Percentiles rank a stretch among this genome's conserved stretches.
Evolutionary conservation across 306 rosid species (phyloP).

Genomic region (Betula pendula): DNA sequence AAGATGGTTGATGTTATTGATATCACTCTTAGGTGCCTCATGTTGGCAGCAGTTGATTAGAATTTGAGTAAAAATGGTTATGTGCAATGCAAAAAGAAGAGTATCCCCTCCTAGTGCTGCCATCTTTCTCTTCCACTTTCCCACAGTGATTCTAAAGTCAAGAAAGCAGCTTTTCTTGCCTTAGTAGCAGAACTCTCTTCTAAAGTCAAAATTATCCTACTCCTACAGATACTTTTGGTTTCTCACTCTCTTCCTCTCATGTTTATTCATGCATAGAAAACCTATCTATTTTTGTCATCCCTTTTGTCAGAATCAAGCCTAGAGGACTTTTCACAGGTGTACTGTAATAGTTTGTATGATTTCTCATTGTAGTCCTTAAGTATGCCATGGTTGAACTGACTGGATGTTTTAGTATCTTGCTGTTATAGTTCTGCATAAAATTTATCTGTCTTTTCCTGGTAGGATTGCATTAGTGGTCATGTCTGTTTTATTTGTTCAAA

Average conservation of each 20-base stretch:
- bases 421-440: neutral
- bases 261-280: neutral
- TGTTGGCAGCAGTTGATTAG: neutral
- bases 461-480: neutral
- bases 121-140: neutral
- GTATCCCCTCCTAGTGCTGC: neutral
- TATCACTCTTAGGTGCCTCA: neutral
- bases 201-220: neutral
- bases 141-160: neutral
- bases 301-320: neutral
- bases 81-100: neutral
- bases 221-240: neutral
- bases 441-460: neutral
- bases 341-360: neutral
- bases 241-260: neutral
- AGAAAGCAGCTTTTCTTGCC: neutral
- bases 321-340: neutral
- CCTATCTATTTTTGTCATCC: neutral
- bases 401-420: neutral
- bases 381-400: neutral
- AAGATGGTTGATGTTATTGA: neutral
- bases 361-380: neutral
- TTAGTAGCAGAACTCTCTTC: neutral
- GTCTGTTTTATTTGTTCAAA: slow-evolving; percentile 19
- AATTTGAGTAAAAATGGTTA: neutral